Conservation (phyloP, 73 alveolate genomes). For the Blepharisma japonicum region DNA sequence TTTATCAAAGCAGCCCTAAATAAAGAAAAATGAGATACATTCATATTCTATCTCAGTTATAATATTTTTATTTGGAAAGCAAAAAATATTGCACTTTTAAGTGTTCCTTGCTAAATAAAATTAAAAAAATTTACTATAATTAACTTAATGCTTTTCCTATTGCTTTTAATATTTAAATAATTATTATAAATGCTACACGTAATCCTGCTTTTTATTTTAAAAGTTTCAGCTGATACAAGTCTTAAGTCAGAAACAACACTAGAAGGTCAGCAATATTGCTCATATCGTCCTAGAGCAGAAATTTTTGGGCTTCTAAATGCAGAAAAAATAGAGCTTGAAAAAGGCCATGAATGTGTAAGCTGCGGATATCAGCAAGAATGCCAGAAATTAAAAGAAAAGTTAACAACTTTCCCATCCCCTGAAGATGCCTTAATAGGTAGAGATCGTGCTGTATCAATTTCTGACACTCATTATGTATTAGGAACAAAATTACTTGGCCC, state of each 20-base stretch:
- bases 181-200: too few species aligned
- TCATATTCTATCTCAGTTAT: too few species aligned
- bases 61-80: too few species aligned
- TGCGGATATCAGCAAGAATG: not conserved
- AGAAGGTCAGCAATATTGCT: constrained; percentile 23
- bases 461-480: constrained; percentile 32
- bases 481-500: constrained; percentile 43
- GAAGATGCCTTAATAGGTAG: constrained; percentile 47
- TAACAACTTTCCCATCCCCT: not conserved
- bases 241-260: not conserved
- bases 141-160: too few species aligned
- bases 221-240: too few species aligned
- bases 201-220: too few species aligned
- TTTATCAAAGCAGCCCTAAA: too few species aligned
- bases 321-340: constrained; percentile 16
- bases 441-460: constrained; percentile 9
- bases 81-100: too few species aligned
- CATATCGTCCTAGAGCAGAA: constrained; percentile 15
- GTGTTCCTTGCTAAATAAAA: too few species aligned
- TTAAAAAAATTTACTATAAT: too few species aligned
- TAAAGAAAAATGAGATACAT: too few species aligned
- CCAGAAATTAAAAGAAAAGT: constrained; percentile 1
- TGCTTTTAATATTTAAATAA: too few species aligned
- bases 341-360: constrained; percentile 20
- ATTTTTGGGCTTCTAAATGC: not conserved